These are phyloP conservation scores for Ophiostoma quercus DNA, from an alignment of 2,329 filamentous ascomycete species.

Conservation along the genomic window DNA sequence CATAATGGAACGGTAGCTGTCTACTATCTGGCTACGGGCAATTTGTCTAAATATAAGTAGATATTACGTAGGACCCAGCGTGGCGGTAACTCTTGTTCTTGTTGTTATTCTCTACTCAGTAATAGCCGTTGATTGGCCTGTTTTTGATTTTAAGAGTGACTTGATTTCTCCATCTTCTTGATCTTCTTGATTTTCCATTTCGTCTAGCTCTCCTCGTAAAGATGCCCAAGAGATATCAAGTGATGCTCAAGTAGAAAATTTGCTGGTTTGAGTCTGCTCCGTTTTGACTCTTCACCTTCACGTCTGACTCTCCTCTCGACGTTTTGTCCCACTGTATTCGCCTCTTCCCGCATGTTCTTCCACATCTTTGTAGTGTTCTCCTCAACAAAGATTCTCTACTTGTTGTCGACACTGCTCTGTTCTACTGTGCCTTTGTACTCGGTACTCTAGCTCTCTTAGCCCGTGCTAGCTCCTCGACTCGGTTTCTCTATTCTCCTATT, in stretches of 20 bases:
- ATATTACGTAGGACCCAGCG: background rate
- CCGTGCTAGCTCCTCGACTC: background rate
- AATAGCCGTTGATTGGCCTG: background rate
- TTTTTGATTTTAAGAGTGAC: too few relatives aligned
- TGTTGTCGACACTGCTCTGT: background rate
- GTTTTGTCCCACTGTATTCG: background rate
- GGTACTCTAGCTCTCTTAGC: background rate
- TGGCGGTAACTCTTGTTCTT: background rate
- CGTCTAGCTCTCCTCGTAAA: background rate
- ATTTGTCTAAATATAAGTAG: background rate
- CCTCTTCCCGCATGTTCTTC: background rate
- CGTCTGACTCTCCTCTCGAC: background rate
- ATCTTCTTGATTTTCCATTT: background rate
- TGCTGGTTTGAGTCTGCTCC: too few relatives aligned
- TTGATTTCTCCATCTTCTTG: background rate
- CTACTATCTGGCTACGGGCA: background rate
- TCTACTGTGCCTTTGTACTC: background rate
- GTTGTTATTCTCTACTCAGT: background rate
- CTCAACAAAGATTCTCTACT: background rate
- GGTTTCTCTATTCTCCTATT: background rate
- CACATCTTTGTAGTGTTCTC: background rate
- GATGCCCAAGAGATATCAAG: background rate
- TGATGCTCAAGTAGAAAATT: background rate
- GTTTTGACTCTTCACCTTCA: too few relatives aligned
- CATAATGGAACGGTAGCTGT: background rate